Evolutionary conservation across 805 yeast species (phyloP).

Genomic region (Candida chilensis): DNA sequence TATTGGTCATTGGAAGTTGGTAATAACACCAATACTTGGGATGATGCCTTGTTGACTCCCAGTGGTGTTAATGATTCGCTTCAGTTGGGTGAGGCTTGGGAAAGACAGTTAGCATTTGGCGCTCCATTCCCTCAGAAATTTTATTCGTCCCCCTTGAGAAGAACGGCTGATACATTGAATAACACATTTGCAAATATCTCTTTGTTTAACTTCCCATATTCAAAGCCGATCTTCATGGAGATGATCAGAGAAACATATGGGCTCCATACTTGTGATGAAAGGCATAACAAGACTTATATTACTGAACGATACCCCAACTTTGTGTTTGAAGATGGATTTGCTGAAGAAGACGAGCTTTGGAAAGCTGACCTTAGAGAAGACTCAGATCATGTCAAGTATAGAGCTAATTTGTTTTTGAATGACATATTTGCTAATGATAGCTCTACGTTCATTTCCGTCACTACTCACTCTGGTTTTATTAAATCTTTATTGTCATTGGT

Average conservation of each 20-base stretch:
- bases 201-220: slow-evolving; percentile 7
- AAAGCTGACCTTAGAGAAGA: slow-evolving; percentile 38
- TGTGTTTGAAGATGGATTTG: slow-evolving; percentile 31
- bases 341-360: slow-evolving; percentile 36
- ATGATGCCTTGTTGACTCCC: slow-evolving; percentile 40
- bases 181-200: slow-evolving; percentile 33
- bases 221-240: slow-evolving; percentile 32
- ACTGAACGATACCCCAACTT: slow-evolving; percentile 32
- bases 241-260: slow-evolving; percentile 41
- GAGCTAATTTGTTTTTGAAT: slow-evolving; percentile 37
- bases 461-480: slow-evolving; percentile 43
- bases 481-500: slow-evolving; percentile 36
- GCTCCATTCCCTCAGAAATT: slow-evolving; percentile 27
- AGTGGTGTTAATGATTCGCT: slow-evolving; percentile 33
- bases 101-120: slow-evolving; percentile 21
- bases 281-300: slow-evolving; percentile 25
- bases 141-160: slow-evolving; percentile 40
- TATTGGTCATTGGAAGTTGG: slow-evolving; percentile 33
- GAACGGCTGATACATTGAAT: slow-evolving; percentile 39
- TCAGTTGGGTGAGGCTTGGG: slow-evolving; percentile 38
- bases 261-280: slow-evolving; percentile 39
- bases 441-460: slow-evolving; percentile 23
- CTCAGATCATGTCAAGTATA: slow-evolving; percentile 36
- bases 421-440: slow-evolving; percentile 9
- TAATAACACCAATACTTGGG: slow-evolving; percentile 39